Percentiles rank a stretch among this genome's conserved stretches.
Conservation (phyloP, 1,284 basidiomycete species). For the Ganoderma boninense region DNA sequence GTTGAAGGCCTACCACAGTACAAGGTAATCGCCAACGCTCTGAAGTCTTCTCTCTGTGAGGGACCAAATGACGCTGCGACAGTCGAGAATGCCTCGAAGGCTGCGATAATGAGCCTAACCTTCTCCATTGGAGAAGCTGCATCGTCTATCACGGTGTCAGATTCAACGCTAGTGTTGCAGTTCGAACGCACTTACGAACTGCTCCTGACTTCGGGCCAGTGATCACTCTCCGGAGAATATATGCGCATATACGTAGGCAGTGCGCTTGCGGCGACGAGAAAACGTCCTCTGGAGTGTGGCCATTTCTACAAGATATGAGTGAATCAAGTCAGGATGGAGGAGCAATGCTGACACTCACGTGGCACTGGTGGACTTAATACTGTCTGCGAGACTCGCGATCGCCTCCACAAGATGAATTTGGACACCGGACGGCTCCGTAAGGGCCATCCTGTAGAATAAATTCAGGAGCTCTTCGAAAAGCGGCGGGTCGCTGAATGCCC, state of each 20-base stretch:
- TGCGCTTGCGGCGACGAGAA: constrained; percentile 58
- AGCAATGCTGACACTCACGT: constrained; percentile 18
- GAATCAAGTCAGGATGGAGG: background rate
- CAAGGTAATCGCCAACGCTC: constrained; percentile 82
- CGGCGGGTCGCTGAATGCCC: constrained; percentile 79
- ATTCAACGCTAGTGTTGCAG: background rate
- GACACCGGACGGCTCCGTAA: constrained; percentile 83
- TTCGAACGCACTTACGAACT: constrained; percentile 60
- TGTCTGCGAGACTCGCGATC: constrained; percentile 69
- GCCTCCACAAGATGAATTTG: constrained; percentile 83
- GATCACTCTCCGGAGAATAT: constrained; percentile 78
- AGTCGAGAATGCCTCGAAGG: constrained; percentile 72
- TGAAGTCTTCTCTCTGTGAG: constrained; percentile 73
- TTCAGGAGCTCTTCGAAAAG: constrained; percentile 93
- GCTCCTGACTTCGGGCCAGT: constrained; percentile 61
- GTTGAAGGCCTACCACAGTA: constrained; percentile 67
- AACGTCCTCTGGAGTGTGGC: constrained; percentile 56
- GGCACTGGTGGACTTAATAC: constrained; percentile 45
- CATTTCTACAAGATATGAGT: constrained; percentile 33
- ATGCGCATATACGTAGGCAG: constrained; percentile 84
- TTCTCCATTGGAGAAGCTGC: constrained; percentile 54
- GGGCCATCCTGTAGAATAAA: constrained; percentile 88
- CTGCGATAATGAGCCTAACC: constrained; percentile 70
- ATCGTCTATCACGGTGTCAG: constrained; percentile 32
- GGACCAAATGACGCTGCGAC: constrained; percentile 71